Evolutionary conservation across 106 monocot species (phyloP).

Genomic region (Acorus gramineus): DNA sequence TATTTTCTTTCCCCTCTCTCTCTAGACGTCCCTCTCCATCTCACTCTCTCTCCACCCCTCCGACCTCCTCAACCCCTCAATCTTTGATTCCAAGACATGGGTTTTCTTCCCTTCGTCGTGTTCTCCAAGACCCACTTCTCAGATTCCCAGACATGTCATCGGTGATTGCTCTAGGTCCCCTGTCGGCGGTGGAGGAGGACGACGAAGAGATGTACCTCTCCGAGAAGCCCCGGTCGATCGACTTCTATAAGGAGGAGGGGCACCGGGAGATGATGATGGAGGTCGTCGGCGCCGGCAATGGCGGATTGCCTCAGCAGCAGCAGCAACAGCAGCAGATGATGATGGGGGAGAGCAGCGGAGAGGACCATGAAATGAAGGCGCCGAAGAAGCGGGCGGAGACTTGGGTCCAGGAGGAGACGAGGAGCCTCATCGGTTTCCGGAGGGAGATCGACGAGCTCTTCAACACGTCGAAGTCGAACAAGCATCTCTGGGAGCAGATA

Average conservation of each 20-base stretch:
- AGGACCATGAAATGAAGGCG: slow-evolving; percentile 35
- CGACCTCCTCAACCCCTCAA: slow-evolving; percentile 10
- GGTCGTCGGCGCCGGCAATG: slow-evolving; percentile 15
- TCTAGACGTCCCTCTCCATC: slow-evolving; percentile 23
- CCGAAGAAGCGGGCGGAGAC: slow-evolving; percentile 79
- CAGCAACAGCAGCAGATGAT: slow-evolving; percentile 36
- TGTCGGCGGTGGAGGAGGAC: no score
- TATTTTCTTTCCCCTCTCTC: slow-evolving; percentile 3
- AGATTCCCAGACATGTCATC: no score
- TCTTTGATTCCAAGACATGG: neutral
- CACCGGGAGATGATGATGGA: slow-evolving; percentile 46
- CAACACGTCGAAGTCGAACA: slow-evolving; percentile 93
- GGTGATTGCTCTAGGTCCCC: no score
- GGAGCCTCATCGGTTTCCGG: slow-evolving; percentile 56
- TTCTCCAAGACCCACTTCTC: no score
- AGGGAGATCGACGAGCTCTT: slow-evolving; percentile 80
- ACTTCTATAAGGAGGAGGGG: slow-evolving; percentile 51
- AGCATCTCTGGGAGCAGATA: slow-evolving; percentile 91
- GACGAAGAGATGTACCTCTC: slow-evolving; percentile 40
- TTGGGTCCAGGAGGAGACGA: slow-evolving; percentile 90
- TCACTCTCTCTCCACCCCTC: neutral
- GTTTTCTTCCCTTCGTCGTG: no score
- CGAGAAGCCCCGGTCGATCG: slow-evolving; percentile 44
- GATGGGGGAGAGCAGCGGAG: slow-evolving; percentile 36
- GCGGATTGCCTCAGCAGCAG: slow-evolving; percentile 10